Evolutionary conservation across 1,284 basidiomycete genomes (phyloP), one percentile per base, ranked within the genome.

Genomic region (Moesziomyces sp.): DNA sequence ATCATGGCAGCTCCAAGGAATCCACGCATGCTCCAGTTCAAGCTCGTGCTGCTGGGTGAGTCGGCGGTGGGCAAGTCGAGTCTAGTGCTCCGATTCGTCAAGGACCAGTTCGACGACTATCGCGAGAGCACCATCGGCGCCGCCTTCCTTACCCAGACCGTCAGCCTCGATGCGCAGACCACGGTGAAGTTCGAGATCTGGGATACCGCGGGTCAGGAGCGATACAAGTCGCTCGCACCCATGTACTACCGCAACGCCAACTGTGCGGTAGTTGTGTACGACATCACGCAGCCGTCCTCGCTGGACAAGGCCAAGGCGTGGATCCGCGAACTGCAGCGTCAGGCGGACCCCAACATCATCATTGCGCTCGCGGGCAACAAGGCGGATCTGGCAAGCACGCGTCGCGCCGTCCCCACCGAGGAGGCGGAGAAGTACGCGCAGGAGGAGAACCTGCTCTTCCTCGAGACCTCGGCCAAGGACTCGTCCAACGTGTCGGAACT

Each of bases 121-220:
- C 88, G 95, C 87, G 94, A 93, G 63, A 81, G 79, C 63, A 83
- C 82, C 16, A 83, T 83, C 47, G 82, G 82, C 58, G 82, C 95
- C 68, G 95, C 95, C 30, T 98, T 98, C 88, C 86, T 98, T 75
- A 97, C 96, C 38, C 96, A 98, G 85, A 97, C 94, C 0, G 92
- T 97, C 46, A 90, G 90, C 21, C 88, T 97, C 45, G 93, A 96
- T 67, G 92, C 95, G 82, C 89, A 91, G 69, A 92, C 92, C 19
- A 91, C 91, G 18, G 92, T 98, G 83, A 98, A 98, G 87, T 97
- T 98, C 82, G 95, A 97, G 88, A 97, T 97, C 82, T 97, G 94
- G 78, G 79, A 80, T 48, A 95, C 93, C 34, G 93, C 93, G 53
- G 93, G 93, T 47, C 93, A 95, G 86, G 93, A 95, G 85, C 90